Evolutionary conservation across 1,139 yeast species (phyloP).

Genomic region (Yamadazyma mexicana): DNA sequence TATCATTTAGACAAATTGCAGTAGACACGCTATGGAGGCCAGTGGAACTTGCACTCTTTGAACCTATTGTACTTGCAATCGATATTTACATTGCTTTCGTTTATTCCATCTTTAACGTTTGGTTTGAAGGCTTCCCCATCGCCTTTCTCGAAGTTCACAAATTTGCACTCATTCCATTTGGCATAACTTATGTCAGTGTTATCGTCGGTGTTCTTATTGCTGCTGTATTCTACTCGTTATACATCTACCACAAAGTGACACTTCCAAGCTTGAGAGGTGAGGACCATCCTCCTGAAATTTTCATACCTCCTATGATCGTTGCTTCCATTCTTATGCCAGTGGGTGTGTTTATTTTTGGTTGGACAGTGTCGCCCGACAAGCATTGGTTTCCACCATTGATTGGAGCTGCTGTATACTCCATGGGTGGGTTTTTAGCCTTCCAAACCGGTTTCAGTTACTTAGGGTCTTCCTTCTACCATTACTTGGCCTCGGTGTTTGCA

Average conservation of each 20-base stretch:
- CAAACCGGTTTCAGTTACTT: constrained; percentile 50
- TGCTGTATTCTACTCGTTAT: constrained; percentile 21
- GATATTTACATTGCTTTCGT: constrained; percentile 31
- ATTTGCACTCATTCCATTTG: constrained; percentile 29
- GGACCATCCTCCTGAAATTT: constrained; percentile 55
- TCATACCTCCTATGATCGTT: constrained; percentile 50
- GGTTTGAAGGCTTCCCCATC: constrained; percentile 37
- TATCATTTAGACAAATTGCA: constrained; percentile 24
- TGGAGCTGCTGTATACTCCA: constrained; percentile 28
- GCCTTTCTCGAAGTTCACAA: constrained; percentile 22
- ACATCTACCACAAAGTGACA: constrained; percentile 20
- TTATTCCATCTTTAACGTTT: constrained; percentile 30
- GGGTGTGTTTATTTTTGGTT: constrained; percentile 33
- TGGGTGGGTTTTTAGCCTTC: constrained; percentile 32
- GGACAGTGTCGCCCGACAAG: constrained; percentile 27
- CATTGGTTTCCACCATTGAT: constrained; percentile 35
- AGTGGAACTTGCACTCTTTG: constrained; percentile 28
- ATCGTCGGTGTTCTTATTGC: constrained; percentile 22
- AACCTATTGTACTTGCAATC: constrained; percentile 33
- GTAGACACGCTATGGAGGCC: constrained; percentile 32
- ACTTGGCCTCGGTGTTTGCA: constrained; percentile 33
- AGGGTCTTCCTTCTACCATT: constrained; percentile 56
- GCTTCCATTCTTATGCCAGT: constrained; percentile 30
- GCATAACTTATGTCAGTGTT: constrained; percentile 24
- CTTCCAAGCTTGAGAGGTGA: constrained; percentile 34